These are phyloP conservation scores for Fusarium beomiforme DNA, from an alignment of 2,329 filamentous ascomycete genomes.

Conservation along the genomic window DNA sequence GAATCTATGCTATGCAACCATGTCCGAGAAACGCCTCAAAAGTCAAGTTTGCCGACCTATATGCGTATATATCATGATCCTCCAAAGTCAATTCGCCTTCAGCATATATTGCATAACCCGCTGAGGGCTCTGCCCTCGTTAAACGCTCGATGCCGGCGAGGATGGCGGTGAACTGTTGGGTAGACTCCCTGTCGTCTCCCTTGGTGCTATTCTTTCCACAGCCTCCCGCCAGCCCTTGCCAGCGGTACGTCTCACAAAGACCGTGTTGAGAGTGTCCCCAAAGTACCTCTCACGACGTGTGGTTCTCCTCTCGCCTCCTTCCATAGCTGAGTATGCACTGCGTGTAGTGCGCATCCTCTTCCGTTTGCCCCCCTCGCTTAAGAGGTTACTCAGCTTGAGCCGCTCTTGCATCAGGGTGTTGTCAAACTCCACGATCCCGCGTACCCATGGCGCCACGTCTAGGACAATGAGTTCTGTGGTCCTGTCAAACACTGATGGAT, in stretches of 20 bases:
- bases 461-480: constrained; percentile 71
- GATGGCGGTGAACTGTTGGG: constrained; percentile 27
- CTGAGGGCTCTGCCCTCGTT: not conserved
- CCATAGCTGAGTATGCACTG: constrained; percentile 78
- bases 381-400: constrained; percentile 67
- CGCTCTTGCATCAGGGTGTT: constrained; percentile 75
- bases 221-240: constrained; percentile 53
- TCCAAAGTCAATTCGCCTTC: not conserved
- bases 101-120: constrained; percentile 14
- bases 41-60: not conserved
- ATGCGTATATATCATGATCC: constrained; percentile 5
- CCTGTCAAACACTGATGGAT: constrained; percentile 81
- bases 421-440: constrained; percentile 83
- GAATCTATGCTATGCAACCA: constrained; percentile 9
- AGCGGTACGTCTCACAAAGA: constrained; percentile 73
- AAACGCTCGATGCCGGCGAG: constrained; percentile 22
- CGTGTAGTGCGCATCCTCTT: constrained; percentile 75
- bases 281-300: constrained; percentile 81
- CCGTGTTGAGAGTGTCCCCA: constrained; percentile 65
- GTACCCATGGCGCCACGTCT: constrained; percentile 91
- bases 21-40: constrained; percentile 17
- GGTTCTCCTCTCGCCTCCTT: constrained; percentile 74
- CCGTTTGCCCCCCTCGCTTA: constrained; percentile 64
- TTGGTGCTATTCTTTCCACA: constrained; percentile 20
- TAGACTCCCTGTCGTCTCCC: constrained; percentile 21